Conservation (phyloP, 2,329 filamentous ascomycete genomes). For the Paraphoma sp. region DNA sequence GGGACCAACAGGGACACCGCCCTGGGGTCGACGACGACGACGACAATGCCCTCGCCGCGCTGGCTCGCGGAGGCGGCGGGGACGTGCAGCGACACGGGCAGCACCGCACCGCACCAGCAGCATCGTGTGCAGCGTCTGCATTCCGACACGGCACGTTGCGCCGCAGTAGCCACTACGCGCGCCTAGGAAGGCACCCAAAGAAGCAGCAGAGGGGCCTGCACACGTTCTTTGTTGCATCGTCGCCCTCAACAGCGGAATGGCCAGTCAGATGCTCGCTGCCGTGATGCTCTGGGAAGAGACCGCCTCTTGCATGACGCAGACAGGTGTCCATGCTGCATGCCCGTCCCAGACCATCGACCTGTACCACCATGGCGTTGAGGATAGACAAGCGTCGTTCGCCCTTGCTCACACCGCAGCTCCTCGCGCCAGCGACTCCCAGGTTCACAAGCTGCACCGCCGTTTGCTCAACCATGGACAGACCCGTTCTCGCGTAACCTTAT, state of each 20-base stretch:
- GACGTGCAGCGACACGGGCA: conserved; percentile 1
- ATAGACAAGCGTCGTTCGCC: conserved; percentile 16
- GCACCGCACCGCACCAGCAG: conserved; percentile 7
- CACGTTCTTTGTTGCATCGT: conserved; percentile 19
- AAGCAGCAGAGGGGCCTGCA: conserved; percentile 1
- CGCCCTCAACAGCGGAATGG: conserved; percentile 18
- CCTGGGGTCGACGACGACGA: background rate
- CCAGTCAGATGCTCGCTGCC: conserved; percentile 8
- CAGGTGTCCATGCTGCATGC: conserved; percentile 26
- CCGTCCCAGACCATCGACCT: conserved; percentile 15
- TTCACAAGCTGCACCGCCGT: conserved; percentile 40
- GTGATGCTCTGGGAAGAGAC: background rate
- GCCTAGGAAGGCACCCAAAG: conserved; percentile 20
- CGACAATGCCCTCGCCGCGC: background rate
- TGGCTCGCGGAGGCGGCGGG: background rate
- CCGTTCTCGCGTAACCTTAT: conserved; percentile 40
- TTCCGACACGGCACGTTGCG: conserved; percentile 2
- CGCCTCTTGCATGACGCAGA: conserved; percentile 14
- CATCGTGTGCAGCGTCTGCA: conserved; percentile 11
- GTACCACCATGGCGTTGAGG: conserved; percentile 16
- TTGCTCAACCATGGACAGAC: conserved; percentile 28
- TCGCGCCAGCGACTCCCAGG: conserved; percentile 18
- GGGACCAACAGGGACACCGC: background rate
- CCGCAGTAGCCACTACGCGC: conserved; percentile 17
- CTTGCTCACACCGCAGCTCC: conserved; percentile 11